Conservation (phyloP, 2,329 filamentous ascomycete genomes). For the Endocalyx cinctus region DNA sequence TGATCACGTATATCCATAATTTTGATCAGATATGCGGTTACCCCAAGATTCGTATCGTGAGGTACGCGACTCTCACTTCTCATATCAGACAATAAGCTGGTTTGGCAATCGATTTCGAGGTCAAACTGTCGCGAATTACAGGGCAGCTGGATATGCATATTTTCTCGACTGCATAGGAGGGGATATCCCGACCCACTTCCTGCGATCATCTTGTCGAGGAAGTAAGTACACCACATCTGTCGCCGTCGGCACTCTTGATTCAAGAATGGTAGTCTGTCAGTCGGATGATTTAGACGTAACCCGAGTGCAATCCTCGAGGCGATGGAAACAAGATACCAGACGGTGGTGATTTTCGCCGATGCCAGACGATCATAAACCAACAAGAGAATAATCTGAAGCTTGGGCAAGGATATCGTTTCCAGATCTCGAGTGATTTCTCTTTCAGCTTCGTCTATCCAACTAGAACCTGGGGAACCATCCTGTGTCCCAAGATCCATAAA, state of each 20-base stretch:
- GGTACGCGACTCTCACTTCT: too few relatives aligned
- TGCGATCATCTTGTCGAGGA: background rate
- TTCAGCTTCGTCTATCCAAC: slow-evolving; percentile 1
- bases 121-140: too few relatives aligned
- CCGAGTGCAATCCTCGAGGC: background rate
- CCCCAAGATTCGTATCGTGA: too few relatives aligned
- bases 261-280: background rate
- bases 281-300: background rate
- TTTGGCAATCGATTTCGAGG: too few relatives aligned
- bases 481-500: background rate
- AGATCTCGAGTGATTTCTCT: slow-evolving; percentile 1
- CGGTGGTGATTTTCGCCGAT: slow-evolving; percentile 1
- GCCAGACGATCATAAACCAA: background rate
- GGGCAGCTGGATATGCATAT: too few relatives aligned
- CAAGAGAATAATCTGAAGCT: background rate
- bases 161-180: too few relatives aligned
- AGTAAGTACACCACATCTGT: background rate
- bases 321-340: slow-evolving; percentile 1
- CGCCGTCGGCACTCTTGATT: slow-evolving; percentile 1
- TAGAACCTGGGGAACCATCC: background rate
- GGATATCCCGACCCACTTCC: too few relatives aligned
- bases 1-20: too few relatives aligned
- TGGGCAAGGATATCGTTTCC: background rate
- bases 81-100: too few relatives aligned
- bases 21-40: too few relatives aligned